Percentiles rank a stretch among this genome's conserved stretches.
Evolutionary conservation across 352 stramenopile genomes (phyloP).

Genomic region (Pythium grandisporangium): DNA sequence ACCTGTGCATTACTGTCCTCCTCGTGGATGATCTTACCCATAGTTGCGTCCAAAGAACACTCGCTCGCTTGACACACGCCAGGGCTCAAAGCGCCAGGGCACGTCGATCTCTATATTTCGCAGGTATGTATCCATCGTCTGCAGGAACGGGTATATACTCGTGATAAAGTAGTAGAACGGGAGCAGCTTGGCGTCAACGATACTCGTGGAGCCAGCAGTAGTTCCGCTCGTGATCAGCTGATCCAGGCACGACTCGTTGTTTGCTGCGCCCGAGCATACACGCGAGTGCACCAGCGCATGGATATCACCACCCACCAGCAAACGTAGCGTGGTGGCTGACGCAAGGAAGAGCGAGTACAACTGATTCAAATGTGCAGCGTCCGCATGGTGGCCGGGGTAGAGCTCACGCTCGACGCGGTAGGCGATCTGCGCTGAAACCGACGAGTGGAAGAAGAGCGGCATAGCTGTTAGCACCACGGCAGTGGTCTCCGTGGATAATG

Average conservation of each 20-base stretch:
- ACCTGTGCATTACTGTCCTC: no score
- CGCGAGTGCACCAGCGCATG: conserved; percentile 42
- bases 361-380: conserved; percentile 19
- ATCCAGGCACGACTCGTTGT: conserved; percentile 23
- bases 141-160: conserved; percentile 15
- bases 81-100: no score
- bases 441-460: conserved; percentile 65
- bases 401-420: conserved; percentile 49
- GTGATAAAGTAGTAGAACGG: conserved; percentile 45
- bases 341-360: conserved; percentile 15
- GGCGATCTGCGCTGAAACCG: conserved; percentile 30
- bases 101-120: no score
- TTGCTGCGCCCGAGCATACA: conserved; percentile 19
- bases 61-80: conserved; percentile 21
- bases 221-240: conserved; percentile 61
- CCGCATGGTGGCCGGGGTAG: conserved; percentile 38
- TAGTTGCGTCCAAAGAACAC: conserved; percentile 63
- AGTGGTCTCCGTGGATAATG: conserved; percentile 7
- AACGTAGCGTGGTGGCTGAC: conserved; percentile 4
- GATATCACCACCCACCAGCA: conserved; percentile 57
- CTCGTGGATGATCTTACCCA: conserved; percentile 34
- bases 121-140: neutral
- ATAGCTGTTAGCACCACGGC: conserved; percentile 39
- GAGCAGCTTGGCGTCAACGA: conserved; percentile 39
- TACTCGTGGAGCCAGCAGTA: conserved; percentile 48